Base-by-base conservation (phyloP, 2,329 filamentous ascomycete species). In the Xylaria sp. region DNA sequence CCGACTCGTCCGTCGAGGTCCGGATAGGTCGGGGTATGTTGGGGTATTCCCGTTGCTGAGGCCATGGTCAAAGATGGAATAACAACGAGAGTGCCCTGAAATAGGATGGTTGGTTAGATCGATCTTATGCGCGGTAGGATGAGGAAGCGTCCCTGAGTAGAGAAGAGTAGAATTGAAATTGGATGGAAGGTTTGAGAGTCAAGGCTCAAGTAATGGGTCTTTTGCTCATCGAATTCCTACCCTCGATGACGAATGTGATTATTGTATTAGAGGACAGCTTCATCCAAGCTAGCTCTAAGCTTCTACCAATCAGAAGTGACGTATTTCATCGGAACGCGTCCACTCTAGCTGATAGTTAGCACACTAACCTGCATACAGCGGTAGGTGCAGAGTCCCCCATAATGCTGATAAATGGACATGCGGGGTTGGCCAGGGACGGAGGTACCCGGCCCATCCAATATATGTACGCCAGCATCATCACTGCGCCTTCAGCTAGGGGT, bases 31-130 rank as follows among this genome's bases (percentile, higher is more conserved):
- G 75, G 75, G 70, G 72, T 62, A 48, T 79, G 79, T 73, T 90
- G 84, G 28, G 90, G 90, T 66, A 91, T 86, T 62, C 89, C 89
- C 41, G 90, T 90, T 63, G 89, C 85, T 68, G 90, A 92, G 36
- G 90, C 86, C 91, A 93, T 93, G 64, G 46, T 70, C 66, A 68
- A 34, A 36, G 65, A 67, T 67, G 56, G 60, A 61, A 50, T 69
- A 68, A 68, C 65, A 70, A 65, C 58, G 50, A 48, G 5, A 57
- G n/a, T 20, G n/a, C 34, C n/a, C 61, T 41, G 30, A 34, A 56
- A n/a, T 48, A 55, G 28, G 18, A 65, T 32, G 39, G 18, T 41
- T 45, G 25, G n/a, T n/a, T n/a, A n/a, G n/a, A n/a, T n/a, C n/a
- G 28, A 18, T 61, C 30, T 9, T 45, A 34, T 61, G 48, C 45